Evolutionary conservation across 2,329 filamentous ascomycete species (phyloP).

Genomic region (Ceratocystiopsis minuta): DNA sequence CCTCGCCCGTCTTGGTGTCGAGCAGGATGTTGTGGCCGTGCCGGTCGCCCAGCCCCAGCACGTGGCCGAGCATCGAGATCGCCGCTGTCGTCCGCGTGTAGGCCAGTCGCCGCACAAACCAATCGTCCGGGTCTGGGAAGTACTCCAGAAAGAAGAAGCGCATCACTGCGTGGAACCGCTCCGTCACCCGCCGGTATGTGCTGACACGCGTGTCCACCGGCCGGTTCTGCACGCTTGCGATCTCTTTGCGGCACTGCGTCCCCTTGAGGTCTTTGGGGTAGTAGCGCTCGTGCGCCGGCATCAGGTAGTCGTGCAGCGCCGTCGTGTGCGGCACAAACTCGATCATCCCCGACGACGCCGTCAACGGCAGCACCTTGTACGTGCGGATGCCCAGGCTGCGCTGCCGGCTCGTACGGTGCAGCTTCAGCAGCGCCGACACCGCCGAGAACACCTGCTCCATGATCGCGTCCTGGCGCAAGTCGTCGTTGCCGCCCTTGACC

Average conservation of each 20-base stretch:
- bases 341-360: slow-evolving; percentile 71
- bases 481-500: slow-evolving; percentile 89
- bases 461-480: slow-evolving; percentile 88
- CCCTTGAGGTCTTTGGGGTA: slow-evolving; percentile 69
- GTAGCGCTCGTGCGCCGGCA: slow-evolving; percentile 77
- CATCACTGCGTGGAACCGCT: slow-evolving; percentile 82
- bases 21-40: slow-evolving; percentile 95
- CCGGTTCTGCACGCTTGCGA: slow-evolving; percentile 52
- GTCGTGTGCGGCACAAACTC: slow-evolving; percentile 93
- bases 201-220: slow-evolving; percentile 52
- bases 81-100: slow-evolving; percentile 89
- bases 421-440: slow-evolving; percentile 74
- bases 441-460: slow-evolving; percentile 99
- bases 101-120: slow-evolving; percentile 76
- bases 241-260: slow-evolving; percentile 59
- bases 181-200: slow-evolving; percentile 60
- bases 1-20: slow-evolving; percentile 76
- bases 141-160: slow-evolving; percentile 94
- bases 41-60: slow-evolving; percentile 81
- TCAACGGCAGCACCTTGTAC: slow-evolving; percentile 90
- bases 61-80: slow-evolving; percentile 85
- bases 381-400: slow-evolving; percentile 80
- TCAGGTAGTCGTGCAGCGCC: slow-evolving; percentile 77
- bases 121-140: slow-evolving; percentile 86
- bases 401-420: slow-evolving; percentile 73